These are phyloP conservation scores for Echria macrotheca DNA, from an alignment of 495 filamentous ascomycete species.

Conservation along the genomic window DNA sequence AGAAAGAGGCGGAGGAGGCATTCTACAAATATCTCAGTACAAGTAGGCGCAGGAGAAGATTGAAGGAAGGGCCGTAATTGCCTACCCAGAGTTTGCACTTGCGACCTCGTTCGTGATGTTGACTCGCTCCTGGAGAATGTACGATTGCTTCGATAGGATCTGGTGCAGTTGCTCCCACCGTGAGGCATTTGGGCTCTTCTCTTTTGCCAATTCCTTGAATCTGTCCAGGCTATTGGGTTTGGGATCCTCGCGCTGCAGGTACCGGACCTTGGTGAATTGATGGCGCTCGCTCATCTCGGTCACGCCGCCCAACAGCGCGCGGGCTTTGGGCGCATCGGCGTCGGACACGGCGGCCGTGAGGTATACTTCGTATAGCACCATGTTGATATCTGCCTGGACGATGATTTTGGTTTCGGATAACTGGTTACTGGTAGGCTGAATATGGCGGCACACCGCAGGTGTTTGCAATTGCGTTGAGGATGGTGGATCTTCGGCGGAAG, in stretches of 20 bases:
- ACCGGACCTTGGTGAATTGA: constrained; percentile 28
- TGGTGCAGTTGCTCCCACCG: constrained; percentile 38
- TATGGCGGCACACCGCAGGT: no score
- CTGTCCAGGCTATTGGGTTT: constrained; percentile 14
- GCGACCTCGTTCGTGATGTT: constrained; percentile 31
- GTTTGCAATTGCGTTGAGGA: no score
- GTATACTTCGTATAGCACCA: constrained; percentile 41
- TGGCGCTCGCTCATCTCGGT: constrained; percentile 36
- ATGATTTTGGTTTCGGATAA: no score
- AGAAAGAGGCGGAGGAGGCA: neutral
- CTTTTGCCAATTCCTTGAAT: constrained; percentile 30
- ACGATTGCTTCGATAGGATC: constrained; percentile 34
- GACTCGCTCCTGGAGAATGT: constrained; percentile 34
- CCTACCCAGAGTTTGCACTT: constrained; percentile 2
- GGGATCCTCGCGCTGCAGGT: constrained; percentile 27
- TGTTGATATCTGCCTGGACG: no score
- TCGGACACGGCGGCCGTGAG: constrained; percentile 33
- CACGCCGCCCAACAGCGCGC: constrained; percentile 35
- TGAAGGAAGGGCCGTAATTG: neutral
- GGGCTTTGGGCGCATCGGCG: constrained; percentile 29
- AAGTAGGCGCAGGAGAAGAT: neutral
- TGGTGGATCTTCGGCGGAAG: no score
- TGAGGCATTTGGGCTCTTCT: constrained; percentile 14
- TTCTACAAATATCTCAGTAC: neutral
- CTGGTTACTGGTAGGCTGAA: no score